phyloP scores from a whole-genome alignment of 257 asterid genomes.

The Solanum rostratum region DNA sequence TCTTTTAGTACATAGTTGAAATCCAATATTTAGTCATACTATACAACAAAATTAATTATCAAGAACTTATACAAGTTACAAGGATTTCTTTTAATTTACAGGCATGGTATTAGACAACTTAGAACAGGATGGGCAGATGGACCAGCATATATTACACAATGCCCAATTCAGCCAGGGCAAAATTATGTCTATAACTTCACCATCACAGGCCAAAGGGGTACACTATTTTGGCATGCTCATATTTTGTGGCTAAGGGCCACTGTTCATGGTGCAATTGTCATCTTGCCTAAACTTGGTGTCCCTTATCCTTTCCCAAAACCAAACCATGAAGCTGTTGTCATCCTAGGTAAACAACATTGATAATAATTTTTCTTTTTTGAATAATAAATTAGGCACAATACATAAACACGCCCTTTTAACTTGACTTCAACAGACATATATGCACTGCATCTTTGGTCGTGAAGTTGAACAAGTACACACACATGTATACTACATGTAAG shows the following conservation, averaged over 20 bases:
- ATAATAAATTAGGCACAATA: background rate
- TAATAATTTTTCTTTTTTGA: background rate
- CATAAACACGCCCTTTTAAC: background rate
- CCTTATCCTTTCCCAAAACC: constrained; percentile 93
- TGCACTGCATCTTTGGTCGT: background rate
- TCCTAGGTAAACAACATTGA: constrained; percentile 44
- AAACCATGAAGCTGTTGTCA: constrained; percentile 58
- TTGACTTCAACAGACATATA: background rate
- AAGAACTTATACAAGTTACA: background rate
- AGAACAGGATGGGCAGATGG: constrained; percentile 97
- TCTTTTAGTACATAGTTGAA: background rate
- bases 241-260: constrained; percentile 78
- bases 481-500: background rate
- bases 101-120: constrained; percentile 88
- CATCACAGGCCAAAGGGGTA: constrained; percentile 84
- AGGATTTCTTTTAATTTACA: background rate
- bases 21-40: background rate
- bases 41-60: background rate
- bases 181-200: constrained; percentile 73
- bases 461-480: background rate
- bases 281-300: constrained; percentile 76
- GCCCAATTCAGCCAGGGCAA: constrained; percentile 81
- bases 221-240: constrained; percentile 87
- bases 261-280: constrained; percentile 78
- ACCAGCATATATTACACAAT: constrained; percentile 88